A percentile compares a stretch with the other conserved stretches of the same genome.
Conservation (phyloP, 2,329 filamentous ascomycete genomes). For the Calonectria pseudoreteaudii region DNA sequence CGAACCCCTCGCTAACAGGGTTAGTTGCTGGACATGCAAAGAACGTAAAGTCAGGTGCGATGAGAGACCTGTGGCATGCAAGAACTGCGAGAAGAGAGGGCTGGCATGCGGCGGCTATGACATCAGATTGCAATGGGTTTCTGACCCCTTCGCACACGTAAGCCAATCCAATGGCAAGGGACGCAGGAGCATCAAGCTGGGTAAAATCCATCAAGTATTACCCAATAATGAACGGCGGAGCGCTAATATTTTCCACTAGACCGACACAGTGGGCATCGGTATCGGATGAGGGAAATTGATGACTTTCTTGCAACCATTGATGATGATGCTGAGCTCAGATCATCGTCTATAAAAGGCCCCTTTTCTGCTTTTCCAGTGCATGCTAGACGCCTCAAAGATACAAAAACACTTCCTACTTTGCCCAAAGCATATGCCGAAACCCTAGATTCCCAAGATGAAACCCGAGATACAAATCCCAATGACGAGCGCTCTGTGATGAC, state of each 20-base stretch:
- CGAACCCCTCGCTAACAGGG: background rate
- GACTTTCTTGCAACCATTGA: slow-evolving; percentile 22
- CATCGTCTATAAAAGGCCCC: slow-evolving; percentile 1
- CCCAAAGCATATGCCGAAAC: too few species aligned
- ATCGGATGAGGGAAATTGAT: slow-evolving; percentile 17
- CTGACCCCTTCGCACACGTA: slow-evolving; percentile 12
- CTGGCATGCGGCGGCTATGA: slow-evolving; percentile 23
- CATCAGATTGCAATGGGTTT: slow-evolving; percentile 24
- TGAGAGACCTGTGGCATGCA: slow-evolving; percentile 19
- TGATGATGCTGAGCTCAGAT: background rate
- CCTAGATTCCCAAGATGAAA: background rate
- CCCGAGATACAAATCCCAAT: background rate
- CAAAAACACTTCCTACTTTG: background rate
- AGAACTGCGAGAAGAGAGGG: slow-evolving; percentile 27
- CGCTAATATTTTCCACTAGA: background rate
- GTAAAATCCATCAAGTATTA: background rate
- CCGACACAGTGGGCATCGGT: background rate
- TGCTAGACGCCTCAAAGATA: background rate
- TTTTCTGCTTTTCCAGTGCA: slow-evolving; percentile 16
- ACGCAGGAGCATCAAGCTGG: slow-evolving; percentile 22
- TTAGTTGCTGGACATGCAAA: slow-evolving; percentile 33
- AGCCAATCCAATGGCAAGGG: slow-evolving; percentile 7
- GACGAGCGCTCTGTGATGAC: background rate
- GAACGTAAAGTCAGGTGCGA: slow-evolving; percentile 29
- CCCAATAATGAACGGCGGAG: rapidly evolving